Conservation (phyloP, 306 rosid species). For the Quillaja saponaria region DNA sequence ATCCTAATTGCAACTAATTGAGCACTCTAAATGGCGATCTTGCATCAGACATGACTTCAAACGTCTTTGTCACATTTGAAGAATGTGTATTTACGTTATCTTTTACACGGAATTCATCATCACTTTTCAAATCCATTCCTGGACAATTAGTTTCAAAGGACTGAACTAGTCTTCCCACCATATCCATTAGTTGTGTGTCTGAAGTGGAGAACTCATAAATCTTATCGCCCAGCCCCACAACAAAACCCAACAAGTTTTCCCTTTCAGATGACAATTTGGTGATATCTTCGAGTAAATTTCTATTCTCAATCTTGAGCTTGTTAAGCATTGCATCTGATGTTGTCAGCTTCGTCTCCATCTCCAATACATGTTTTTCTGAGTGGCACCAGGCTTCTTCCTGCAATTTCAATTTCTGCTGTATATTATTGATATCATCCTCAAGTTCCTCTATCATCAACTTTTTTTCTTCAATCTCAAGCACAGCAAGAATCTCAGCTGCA, state of each 20-base stretch:
- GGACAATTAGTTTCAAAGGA: constrained; percentile 41
- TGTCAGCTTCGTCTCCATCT: constrained; percentile 54
- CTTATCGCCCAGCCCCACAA: constrained; percentile 45
- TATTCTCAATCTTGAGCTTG: constrained; percentile 56
- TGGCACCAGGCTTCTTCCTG: constrained; percentile 47
- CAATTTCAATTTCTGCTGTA: constrained; percentile 54
- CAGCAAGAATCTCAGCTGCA: constrained; percentile 57
- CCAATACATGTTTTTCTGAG: constrained; percentile 49
- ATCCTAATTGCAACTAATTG: constrained; percentile 29
- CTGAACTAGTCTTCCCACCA: constrained; percentile 44
- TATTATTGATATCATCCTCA: constrained; percentile 49
- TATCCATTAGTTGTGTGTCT: constrained; percentile 51
- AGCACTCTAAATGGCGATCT: constrained; percentile 70
- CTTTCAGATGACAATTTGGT: constrained; percentile 56
- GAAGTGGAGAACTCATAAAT: constrained; percentile 46
- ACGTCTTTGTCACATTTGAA: constrained; percentile 43
- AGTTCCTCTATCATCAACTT: constrained; percentile 63
- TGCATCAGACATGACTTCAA: constrained; percentile 40
- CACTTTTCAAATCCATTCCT: constrained; percentile 29
- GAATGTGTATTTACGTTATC: constrained; percentile 49
- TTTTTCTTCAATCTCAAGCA: constrained; percentile 63
- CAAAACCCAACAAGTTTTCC: constrained; percentile 50
- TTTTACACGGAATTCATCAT: constrained; percentile 42
- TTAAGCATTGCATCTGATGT: constrained; percentile 52
- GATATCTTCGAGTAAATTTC: constrained; percentile 55